These are phyloP conservation scores for Penicillium sp. DNA, from an alignment of 2,329 filamentous ascomycete species.

Conservation along the genomic window DNA sequence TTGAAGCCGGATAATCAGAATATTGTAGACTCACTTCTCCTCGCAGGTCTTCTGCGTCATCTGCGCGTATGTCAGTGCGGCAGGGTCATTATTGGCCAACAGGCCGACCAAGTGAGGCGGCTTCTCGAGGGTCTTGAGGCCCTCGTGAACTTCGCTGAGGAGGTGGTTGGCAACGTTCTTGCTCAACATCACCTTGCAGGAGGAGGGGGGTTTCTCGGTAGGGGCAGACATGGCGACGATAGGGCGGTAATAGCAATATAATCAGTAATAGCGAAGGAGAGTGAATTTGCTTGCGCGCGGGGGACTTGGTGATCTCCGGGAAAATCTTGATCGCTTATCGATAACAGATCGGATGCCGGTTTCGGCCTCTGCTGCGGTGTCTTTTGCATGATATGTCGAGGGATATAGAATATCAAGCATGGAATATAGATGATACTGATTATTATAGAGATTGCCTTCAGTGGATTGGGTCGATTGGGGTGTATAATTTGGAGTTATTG, in stretches of 20 bases:
- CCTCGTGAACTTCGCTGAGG: slow-evolving; percentile 72
- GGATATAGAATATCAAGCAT: neutral
- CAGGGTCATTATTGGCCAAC: slow-evolving; percentile 86
- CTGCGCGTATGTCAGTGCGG: slow-evolving; percentile 89
- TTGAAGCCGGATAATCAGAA: slow-evolving; percentile 6
- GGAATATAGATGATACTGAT: neutral
- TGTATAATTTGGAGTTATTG: neutral
- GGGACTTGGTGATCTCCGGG: slow-evolving; percentile 13
- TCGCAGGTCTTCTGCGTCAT: slow-evolving; percentile 96
- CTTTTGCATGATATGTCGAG: neutral
- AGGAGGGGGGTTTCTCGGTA: slow-evolving; percentile 27
- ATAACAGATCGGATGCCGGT: slow-evolving; percentile 32
- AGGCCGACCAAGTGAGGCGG: slow-evolving; percentile 84
- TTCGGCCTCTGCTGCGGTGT: slow-evolving; percentile 23
- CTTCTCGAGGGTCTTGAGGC: slow-evolving; percentile 67
- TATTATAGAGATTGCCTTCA: neutral
- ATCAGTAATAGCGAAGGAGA: slow-evolving; percentile 6
- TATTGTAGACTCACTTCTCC: slow-evolving; percentile 71
- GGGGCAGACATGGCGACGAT: slow-evolving; percentile 30
- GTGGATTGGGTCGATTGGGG: too few species aligned
- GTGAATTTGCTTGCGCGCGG: slow-evolving; percentile 8
- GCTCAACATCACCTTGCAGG: slow-evolving; percentile 92
- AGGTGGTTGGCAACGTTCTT: slow-evolving; percentile 81
- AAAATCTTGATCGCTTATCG: slow-evolving; percentile 39
- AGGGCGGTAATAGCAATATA: neutral